Evolutionary conservation across 2,329 filamentous ascomycete genomes (phyloP).

Genomic region (Xylariaceae sp.): DNA sequence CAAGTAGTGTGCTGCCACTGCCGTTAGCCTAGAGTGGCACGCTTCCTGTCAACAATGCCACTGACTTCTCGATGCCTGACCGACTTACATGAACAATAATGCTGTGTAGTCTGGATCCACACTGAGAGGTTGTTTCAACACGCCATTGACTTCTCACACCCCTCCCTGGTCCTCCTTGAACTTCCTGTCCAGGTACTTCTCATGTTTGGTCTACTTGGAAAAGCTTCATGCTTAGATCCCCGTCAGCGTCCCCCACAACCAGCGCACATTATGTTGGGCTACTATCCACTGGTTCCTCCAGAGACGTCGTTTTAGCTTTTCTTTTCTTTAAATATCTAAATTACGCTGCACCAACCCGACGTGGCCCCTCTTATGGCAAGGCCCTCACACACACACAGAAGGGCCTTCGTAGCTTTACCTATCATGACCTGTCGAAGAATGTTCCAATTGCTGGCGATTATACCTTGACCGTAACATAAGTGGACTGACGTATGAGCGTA

Average conservation of each 20-base stretch:
- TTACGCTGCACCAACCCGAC: conserved; percentile 36
- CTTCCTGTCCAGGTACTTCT: conserved; percentile 23
- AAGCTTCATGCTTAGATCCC: conserved; percentile 28
- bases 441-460: conserved; percentile 35
- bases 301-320: conserved; percentile 27
- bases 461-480: conserved; percentile 35
- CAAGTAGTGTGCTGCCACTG: conserved; percentile 20
- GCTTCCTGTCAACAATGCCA: conserved; percentile 25
- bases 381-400: conserved; percentile 27
- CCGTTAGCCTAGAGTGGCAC: conserved; percentile 27
- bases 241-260: conserved; percentile 28
- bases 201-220: conserved; percentile 24
- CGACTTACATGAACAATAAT: conserved; percentile 28
- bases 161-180: conserved; percentile 24
- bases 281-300: conserved; percentile 28
- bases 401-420: conserved; percentile 35
- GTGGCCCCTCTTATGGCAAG: conserved; percentile 35
- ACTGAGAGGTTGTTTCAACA: conserved; percentile 28
- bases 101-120: conserved; percentile 32
- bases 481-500: conserved; percentile 39
- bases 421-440: conserved; percentile 37
- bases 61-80: conserved; percentile 32
- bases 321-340: conserved; percentile 29
- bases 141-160: conserved; percentile 25
- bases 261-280: conserved; percentile 25